A percentile compares a stretch with the other conserved stretches of the same genome.
phyloP scores from a whole-genome alignment of 116 monocot genomes.

The Papilionanthe hybrid region DNA sequence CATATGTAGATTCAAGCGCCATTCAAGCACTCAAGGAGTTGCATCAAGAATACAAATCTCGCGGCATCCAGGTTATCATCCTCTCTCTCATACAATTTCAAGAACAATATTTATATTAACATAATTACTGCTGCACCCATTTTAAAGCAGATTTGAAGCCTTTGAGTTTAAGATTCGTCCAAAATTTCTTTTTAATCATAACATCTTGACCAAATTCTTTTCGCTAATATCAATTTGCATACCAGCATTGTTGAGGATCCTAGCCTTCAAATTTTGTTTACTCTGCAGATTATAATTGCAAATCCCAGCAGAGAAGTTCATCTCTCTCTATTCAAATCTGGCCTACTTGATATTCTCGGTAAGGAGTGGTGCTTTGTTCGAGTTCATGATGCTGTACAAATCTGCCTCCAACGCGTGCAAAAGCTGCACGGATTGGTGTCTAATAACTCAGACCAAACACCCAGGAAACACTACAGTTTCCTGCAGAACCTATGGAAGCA shows the following conservation, averaged over 20 bases:
- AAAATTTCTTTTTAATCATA: no score
- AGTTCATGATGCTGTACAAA: slow-evolving; percentile 89
- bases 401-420: slow-evolving; percentile 81
- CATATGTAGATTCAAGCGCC: slow-evolving; percentile 90
- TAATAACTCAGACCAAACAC: slow-evolving; percentile 4
- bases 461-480: slow-evolving; percentile 3
- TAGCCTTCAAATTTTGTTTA: neutral
- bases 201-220: no score
- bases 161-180: no score
- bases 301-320: slow-evolving; percentile 87
- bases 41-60: slow-evolving; percentile 73
- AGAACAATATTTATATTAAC: neutral
- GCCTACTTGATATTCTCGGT: slow-evolving; percentile 68
- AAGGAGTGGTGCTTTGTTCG: slow-evolving; percentile 89
- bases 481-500: slow-evolving; percentile 37
- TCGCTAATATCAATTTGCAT: no score
- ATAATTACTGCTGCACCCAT: no score
- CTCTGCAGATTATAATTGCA: slow-evolving; percentile 66
- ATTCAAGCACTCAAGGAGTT: slow-evolving; percentile 91
- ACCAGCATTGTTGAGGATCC: neutral
- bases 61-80: slow-evolving; percentile 63
- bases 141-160: no score
- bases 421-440: slow-evolving; percentile 23
- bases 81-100: neutral
- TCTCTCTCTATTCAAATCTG: slow-evolving; percentile 52